Evolutionary conservation across 169 alveolate genomes (phyloP), one percentile per base, ranked within the genome.

Genomic region (Eimeria acervulina): DNA sequence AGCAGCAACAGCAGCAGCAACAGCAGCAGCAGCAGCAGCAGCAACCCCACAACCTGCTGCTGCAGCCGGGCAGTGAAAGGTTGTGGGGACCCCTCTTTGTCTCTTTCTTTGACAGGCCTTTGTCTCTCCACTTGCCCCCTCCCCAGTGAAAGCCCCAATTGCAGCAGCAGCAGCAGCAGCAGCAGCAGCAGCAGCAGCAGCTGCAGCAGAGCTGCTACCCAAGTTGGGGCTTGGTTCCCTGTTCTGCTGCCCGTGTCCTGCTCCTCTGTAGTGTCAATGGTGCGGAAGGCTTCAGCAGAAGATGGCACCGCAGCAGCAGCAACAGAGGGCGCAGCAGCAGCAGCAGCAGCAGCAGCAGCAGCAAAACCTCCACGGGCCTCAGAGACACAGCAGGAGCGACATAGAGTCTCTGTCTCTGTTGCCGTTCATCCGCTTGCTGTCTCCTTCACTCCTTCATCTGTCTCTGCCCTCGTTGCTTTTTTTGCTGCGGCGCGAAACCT

Each of bases 11-110:
- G 42, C 44, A 76, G 31, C 87, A 76, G 87, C 87, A 76, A 28
- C 59, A 76, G 87, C 87, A 76, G 87, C 87, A 76, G 59, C 59
- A 80, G 68, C 68, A 80, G 19, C 42, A 80, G 89, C 40, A 80
- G 89, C 89, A 80, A 5, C 89, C 19, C 87, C 36, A 44, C 17
- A 23, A 44, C 5, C 87, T 23, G 89, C 61, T 44, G 89, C 89
- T 19, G 89, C 89, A 78, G 89, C 21, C 26, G 6, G 40, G 5
- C 28, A 0, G 13, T 40, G 68, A 28, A 78, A n/a, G 89, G 6
- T 23, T 72, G 55, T 33, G 84, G 31, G 33, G 51, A 40, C 44
- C 55, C 84, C 31, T 4, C 52, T 36, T 40, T 72, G 84, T 72
- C 51, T 38, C 15, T 72, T 19, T 72, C 84, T 1, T 40, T 36